phyloP scores from a whole-genome alignment of 2,329 filamentous ascomycete genomes.

The Phialophora macrospora region DNA sequence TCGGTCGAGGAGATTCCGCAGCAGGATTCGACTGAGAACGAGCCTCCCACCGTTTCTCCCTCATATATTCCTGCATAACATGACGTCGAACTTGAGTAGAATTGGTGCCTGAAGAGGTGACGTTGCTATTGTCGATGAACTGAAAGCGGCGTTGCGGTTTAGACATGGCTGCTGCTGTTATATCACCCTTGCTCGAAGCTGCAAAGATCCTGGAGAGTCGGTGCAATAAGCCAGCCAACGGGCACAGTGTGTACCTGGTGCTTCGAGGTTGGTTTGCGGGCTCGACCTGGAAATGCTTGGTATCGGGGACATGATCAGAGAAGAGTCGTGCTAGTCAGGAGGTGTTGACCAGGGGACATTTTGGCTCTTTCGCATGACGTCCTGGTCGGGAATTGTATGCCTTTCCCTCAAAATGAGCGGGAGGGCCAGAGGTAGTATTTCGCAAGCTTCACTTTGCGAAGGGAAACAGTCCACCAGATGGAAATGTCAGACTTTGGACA shows the following conservation, averaged over 20 bases:
- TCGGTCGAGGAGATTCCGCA: slow-evolving; percentile 4
- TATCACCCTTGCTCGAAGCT: background rate
- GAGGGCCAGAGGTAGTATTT: background rate
- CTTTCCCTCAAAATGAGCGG: background rate
- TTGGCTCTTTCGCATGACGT: background rate
- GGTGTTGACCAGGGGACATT: background rate
- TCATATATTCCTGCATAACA: slow-evolving; percentile 48
- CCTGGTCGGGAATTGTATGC: background rate
- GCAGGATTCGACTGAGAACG: slow-evolving; percentile 17
- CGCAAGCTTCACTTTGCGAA: background rate
- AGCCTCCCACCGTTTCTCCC: slow-evolving; percentile 25
- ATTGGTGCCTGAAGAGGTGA: slow-evolving; percentile 43
- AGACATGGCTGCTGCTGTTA: slow-evolving; percentile 5
- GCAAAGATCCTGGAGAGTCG: slow-evolving; percentile 1
- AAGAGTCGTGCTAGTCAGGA: background rate
- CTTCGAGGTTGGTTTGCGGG: background rate
- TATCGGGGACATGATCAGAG: background rate
- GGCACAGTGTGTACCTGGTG: background rate
- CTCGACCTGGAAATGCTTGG: background rate
- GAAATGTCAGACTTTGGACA: slow-evolving; percentile 14
- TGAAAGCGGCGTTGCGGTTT: slow-evolving; percentile 43
- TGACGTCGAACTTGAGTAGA: slow-evolving; percentile 50
- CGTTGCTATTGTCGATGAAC: slow-evolving; percentile 49
- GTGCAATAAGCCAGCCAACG: slow-evolving; percentile 2
- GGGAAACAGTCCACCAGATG: background rate